Evolutionary conservation across 305 asterid genomes (phyloP).

Genomic region (Lippia alba): DNA sequence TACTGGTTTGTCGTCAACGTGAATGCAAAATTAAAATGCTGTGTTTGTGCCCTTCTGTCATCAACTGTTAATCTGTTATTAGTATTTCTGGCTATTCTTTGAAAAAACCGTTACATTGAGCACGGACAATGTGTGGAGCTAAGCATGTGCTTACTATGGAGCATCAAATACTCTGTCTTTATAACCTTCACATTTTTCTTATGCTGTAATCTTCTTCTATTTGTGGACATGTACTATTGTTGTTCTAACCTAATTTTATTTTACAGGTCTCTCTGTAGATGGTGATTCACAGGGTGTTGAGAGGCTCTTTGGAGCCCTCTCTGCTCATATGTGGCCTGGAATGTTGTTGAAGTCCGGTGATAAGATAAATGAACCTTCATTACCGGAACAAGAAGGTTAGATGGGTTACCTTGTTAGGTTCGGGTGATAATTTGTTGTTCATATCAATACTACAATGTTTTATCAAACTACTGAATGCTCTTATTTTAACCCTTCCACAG

Average conservation of each 20-base stretch:
- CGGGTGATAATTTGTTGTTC: slow-evolving; percentile 6
- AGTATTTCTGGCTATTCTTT: not conserved
- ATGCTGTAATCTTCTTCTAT: not conserved
- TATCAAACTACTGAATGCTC: slow-evolving; percentile 26
- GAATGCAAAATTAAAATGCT: not conserved
- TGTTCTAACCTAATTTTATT: not conserved
- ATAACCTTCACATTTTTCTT: not conserved
- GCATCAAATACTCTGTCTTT: not conserved
- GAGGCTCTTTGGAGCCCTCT: slow-evolving; percentile 84
- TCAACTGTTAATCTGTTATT: not conserved
- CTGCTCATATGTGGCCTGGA: slow-evolving; percentile 99
- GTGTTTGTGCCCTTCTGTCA: not conserved
- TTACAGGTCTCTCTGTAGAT: slow-evolving; percentile 84
- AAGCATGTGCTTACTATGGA: not conserved
- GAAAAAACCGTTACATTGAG: not conserved
- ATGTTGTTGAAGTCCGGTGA: slow-evolving; percentile 94
- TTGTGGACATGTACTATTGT: not conserved
- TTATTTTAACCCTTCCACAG: slow-evolving; percentile 47
- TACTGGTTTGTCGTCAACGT: slow-evolving; percentile 15
- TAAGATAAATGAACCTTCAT: slow-evolving; percentile 71
- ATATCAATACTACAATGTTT: not conserved
- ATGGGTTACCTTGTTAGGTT: slow-evolving; percentile 11
- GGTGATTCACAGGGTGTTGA: slow-evolving; percentile 97
- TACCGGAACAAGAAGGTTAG: slow-evolving; percentile 82
- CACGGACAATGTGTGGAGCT: not conserved